Base-by-base conservation (phyloP, 2,329 filamentous ascomycete species). In the Phyllosticta capitalensis region DNA sequence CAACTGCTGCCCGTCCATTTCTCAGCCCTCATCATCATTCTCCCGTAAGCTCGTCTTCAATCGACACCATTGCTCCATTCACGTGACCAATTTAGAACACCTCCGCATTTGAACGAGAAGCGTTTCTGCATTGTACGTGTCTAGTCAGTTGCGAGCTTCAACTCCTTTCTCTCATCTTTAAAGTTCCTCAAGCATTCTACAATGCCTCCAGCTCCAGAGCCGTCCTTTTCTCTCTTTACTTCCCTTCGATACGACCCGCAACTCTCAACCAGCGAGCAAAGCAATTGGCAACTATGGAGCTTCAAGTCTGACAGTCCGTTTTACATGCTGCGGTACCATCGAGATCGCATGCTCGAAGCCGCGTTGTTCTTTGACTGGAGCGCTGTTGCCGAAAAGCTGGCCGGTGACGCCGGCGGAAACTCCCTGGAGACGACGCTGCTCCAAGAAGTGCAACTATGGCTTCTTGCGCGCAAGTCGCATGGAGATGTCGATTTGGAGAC, bases 281-380 rank as follows among this genome's bases (percentile, higher is more conserved):
- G 74, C 57, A 81, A 77, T 19, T 86, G 79, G 51, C 65, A 65
- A 45, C 65, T 62, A 56, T 67, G 70, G 75, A 85, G 84, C 66
- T 78, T 75, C 65, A 64, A 67, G 24, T 73, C 76, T 24, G 68
- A 75, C 6, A 88, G 84, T 9, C 82, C 86, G 0, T 85, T 90
- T 65, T 95, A 95, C 72, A 90, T 95, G 80, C 81, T 94, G 17
- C 79, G 84, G 61, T 86, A 86, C 65, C 91, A 96, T 71, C 83
- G 84, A 52, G 87, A 92, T 69, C 86, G 91, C 57, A 81, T 96
- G 69, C 77, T 90, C n/a, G 80, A 77, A 66, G 77, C 80, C 51
- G 78, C 80, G 22, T 68, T 75, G 62, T 73, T 79, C 64, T 79
- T 82, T 65, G 68, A 75, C 51, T 82, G 80, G 75, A 59, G 69